Evolutionary conservation across 148 eudicot genomes (phyloP).

Genomic region (Chenopodium quinoa): DNA sequence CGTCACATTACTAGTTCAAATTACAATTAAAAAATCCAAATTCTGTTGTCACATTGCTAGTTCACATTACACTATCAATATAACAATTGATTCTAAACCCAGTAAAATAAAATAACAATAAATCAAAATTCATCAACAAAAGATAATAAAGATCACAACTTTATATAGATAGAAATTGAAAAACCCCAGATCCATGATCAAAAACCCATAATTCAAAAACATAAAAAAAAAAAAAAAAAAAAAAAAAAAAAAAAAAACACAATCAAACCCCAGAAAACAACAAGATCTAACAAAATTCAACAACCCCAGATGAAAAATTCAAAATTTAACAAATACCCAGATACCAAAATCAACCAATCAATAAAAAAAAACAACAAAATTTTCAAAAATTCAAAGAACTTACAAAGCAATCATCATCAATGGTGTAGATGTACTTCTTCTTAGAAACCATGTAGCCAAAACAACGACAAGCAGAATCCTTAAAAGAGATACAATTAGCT

Average conservation of each 20-base stretch:
- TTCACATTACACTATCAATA: too few species aligned
- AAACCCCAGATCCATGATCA: conserved; percentile 10
- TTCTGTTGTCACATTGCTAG: too few species aligned
- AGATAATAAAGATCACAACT: background rate
- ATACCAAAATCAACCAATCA: conserved; percentile 4
- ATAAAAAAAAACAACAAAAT: background rate
- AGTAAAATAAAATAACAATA: too few species aligned
- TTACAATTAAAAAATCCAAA: too few species aligned
- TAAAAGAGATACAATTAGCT: conserved; percentile 64
- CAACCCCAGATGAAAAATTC: background rate
- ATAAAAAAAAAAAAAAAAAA: too few species aligned
- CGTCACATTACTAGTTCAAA: too few species aligned
- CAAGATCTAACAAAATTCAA: conserved; percentile 12
- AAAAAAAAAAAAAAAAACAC: background rate
- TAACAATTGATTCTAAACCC: too few species aligned
- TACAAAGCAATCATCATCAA: conserved; percentile 77
- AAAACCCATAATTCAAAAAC: background rate
- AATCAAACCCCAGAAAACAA: background rate
- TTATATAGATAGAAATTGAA: background rate
- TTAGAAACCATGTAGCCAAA: conserved; percentile 66
- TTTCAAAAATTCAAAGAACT: conserved; percentile 10
- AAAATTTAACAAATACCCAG: background rate
- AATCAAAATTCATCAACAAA: background rate
- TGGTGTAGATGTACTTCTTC: conserved; percentile 65
- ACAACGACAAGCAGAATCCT: conserved; percentile 67